A percentile compares a stretch with the other conserved stretches of the same genome.
phyloP scores from a whole-genome alignment of 2,329 filamentous ascomycete genomes.

The Tolypocladium ophioglossoides region DNA sequence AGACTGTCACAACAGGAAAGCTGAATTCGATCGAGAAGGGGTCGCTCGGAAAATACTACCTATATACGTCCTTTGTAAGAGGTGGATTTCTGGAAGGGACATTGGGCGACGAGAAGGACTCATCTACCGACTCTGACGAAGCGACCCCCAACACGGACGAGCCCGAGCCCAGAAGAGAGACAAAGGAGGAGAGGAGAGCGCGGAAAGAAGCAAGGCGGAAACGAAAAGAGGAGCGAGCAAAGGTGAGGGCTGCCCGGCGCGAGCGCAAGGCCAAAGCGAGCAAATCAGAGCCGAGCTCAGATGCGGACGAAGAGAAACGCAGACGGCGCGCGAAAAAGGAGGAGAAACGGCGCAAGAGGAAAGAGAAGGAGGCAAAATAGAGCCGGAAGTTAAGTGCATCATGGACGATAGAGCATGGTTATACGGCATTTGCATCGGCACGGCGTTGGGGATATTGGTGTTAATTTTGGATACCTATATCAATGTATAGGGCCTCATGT shows the following conservation, averaged over 20 bases:
- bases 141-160: conserved; percentile 11
- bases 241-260: conserved; percentile 9
- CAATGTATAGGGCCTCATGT: conserved; percentile 21
- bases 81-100: conserved; percentile 72
- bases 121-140: conserved; percentile 12
- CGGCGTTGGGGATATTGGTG: conserved; percentile 14
- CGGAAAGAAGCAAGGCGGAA: conserved; percentile 22
- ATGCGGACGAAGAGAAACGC: conserved; percentile 7
- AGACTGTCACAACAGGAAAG: conserved; percentile 44
- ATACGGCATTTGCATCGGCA: conserved; percentile 7
- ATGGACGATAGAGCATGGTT: background rate
- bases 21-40: conserved; percentile 46
- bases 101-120: conserved; percentile 24
- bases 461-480: conserved; percentile 14
- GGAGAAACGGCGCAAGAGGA: conserved; percentile 13
- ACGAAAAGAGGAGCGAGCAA: conserved; percentile 15
- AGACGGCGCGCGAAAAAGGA: conserved; percentile 7
- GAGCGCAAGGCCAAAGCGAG: conserved; percentile 9
- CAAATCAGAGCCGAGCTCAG: conserved; percentile 17
- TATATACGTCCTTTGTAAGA: conserved; percentile 78
- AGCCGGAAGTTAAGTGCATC: background rate
- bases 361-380: conserved; percentile 12
- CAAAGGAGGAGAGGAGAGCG: conserved; percentile 31
- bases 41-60: conserved; percentile 44
- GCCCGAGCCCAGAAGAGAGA: conserved; percentile 21